phyloP scores from a whole-genome alignment of 768 basidiomycete genomes.

The Boletus tylopilopsis region DNA sequence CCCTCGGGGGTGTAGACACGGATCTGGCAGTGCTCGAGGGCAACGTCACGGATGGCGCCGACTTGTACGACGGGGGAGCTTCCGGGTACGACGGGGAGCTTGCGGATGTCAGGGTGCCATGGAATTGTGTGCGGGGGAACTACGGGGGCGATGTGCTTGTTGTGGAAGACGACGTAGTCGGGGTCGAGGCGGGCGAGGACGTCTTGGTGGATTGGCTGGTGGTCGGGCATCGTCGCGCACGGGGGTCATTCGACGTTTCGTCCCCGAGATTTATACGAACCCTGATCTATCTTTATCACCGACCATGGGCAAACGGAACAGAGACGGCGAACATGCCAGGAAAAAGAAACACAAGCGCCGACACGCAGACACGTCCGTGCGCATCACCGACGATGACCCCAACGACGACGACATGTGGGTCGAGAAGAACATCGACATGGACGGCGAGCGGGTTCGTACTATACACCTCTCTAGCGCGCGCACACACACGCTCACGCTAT shows the following conservation, averaged over 20 bases:
- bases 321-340: slow-evolving; percentile 42
- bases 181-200: slow-evolving; percentile 54
- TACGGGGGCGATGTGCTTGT: slow-evolving; percentile 39
- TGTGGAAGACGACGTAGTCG: slow-evolving; percentile 62
- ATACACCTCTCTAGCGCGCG: not conserved
- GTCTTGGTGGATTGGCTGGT: slow-evolving; percentile 58
- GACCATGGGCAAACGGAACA: slow-evolving; percentile 27
- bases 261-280: not conserved
- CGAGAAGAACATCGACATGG: slow-evolving; percentile 82
- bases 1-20: slow-evolving; percentile 65
- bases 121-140: slow-evolving; percentile 52
- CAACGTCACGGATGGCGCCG: slow-evolving; percentile 47
- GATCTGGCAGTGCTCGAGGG: slow-evolving; percentile 46
- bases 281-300: no score
- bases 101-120: slow-evolving; percentile 56
- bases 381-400: slow-evolving; percentile 67
- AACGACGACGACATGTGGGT: slow-evolving; percentile 79
- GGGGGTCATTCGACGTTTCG: not conserved
- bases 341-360: slow-evolving; percentile 58
- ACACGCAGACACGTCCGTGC: no score
- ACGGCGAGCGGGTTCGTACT: slow-evolving; percentile 70
- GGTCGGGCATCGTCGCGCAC: not conserved
- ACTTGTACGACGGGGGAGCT: slow-evolving; percentile 54
- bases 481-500: slow-evolving; percentile 4
- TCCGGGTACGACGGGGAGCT: slow-evolving; percentile 46